Conservation (phyloP, 768 basidiomycete species). For the Leccinum uliginosum region DNA sequence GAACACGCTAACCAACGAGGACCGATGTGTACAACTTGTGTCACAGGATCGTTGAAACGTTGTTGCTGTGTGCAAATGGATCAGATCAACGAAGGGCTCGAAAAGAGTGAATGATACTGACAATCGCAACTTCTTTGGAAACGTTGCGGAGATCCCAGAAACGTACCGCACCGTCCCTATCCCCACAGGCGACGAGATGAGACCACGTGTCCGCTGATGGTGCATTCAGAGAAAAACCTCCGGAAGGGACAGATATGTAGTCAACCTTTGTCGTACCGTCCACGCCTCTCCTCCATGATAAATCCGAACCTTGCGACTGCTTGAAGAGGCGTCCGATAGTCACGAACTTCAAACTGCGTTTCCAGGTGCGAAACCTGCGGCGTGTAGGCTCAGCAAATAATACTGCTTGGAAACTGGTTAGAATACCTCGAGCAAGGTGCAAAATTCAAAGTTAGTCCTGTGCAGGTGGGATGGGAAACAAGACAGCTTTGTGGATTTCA, state of each 20-base stretch:
- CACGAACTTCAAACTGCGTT: conserved; percentile 49
- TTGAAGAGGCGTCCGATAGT: conserved; percentile 35
- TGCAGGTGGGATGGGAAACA: conserved; percentile 44
- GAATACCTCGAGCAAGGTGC: conserved; percentile 43
- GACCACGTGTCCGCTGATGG: conserved; percentile 27
- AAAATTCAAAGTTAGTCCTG: conserved; percentile 33
- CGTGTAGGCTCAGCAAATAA: not conserved
- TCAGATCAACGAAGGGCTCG: not conserved
- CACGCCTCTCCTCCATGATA: conserved; percentile 32
- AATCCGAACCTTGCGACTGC: conserved; percentile 46
- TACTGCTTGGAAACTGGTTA: not conserved
- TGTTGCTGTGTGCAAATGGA: conserved; percentile 25
- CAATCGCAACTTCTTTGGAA: conserved; percentile 20
- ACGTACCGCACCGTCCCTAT: conserved; percentile 37
- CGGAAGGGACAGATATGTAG: not conserved
- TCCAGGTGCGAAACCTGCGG: conserved; percentile 46
- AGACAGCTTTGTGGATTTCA: conserved; percentile 37
- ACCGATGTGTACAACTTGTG: conserved; percentile 35
- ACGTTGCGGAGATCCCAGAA: conserved; percentile 47
- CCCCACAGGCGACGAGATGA: conserved; percentile 41
- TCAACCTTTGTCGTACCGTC: conserved; percentile 44
- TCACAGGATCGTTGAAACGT: conserved; percentile 35
- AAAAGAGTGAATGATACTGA: conserved; percentile 7
- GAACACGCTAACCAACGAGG: conserved; percentile 36
- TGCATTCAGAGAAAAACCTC: conserved; percentile 12